phyloP scores from a whole-genome alignment of 495 filamentous ascomycete species.

The Lophiostoma macrostomum region DNA sequence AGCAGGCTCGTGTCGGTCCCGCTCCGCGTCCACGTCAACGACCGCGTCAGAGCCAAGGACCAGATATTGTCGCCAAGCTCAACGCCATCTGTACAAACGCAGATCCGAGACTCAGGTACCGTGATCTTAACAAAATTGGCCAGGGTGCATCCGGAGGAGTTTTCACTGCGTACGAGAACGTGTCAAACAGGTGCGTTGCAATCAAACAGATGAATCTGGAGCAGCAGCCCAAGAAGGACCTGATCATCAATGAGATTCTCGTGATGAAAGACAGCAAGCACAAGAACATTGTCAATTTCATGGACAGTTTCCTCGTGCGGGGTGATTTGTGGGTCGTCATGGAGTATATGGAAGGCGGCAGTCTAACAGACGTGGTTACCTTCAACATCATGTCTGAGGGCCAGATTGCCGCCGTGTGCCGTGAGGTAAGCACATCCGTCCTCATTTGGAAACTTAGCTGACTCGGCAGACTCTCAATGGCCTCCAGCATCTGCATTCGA shows the following conservation, averaged over 20 bases:
- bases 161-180: slow-evolving; percentile 83
- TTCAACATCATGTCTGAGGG: slow-evolving; percentile 98
- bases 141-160: slow-evolving; percentile 97
- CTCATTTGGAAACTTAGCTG: not conserved
- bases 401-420: slow-evolving; percentile 92
- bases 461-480: slow-evolving; percentile 70
- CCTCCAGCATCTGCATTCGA: slow-evolving; percentile 92
- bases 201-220: slow-evolving; percentile 99
- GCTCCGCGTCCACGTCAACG: slow-evolving; percentile 72
- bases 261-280: slow-evolving; percentile 99
- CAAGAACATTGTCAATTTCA: slow-evolving; percentile 98
- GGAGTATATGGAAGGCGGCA: slow-evolving; percentile 99
- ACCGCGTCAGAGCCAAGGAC: slow-evolving; percentile 65
- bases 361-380: slow-evolving; percentile 95
- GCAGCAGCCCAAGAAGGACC: slow-evolving; percentile 96
- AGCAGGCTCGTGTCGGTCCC: slow-evolving; percentile 48
- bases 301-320: slow-evolving; percentile 86
- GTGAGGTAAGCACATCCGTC: slow-evolving; percentile 59
- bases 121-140: slow-evolving; percentile 89
- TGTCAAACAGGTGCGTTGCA: slow-evolving; percentile 81
- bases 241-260: slow-evolving; percentile 98
- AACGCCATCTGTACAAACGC: slow-evolving; percentile 84
- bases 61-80: slow-evolving; percentile 79
- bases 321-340: slow-evolving; percentile 98
- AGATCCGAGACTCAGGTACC: slow-evolving; percentile 83